These are phyloP conservation scores for Mayamaea pseudoterrestris DNA, from an alignment of 108 stramenopile genomes.

Conservation along the genomic window DNA sequence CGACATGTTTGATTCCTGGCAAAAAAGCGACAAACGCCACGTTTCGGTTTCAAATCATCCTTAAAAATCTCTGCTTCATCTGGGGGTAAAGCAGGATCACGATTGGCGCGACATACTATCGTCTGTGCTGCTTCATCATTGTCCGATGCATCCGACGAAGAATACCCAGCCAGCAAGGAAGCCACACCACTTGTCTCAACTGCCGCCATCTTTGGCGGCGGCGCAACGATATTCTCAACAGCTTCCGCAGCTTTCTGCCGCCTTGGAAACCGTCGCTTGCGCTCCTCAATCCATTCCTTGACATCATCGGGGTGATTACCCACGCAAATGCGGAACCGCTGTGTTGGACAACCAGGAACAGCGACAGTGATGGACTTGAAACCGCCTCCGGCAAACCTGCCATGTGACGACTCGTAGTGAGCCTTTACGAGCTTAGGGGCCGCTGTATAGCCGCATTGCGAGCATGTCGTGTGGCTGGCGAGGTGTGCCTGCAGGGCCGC, in stretches of 20 bases:
- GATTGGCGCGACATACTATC: background rate
- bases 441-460: slow-evolving; percentile 30
- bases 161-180: slow-evolving; percentile 68
- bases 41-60: background rate
- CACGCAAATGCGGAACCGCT: slow-evolving; percentile 75
- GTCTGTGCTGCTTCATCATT: slow-evolving; percentile 6
- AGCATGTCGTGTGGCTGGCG: slow-evolving; percentile 29
- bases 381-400: slow-evolving; percentile 63
- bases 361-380: slow-evolving; percentile 72
- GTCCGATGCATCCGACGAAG: slow-evolving; percentile 46
- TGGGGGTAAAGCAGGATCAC: background rate
- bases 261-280: slow-evolving; percentile 58
- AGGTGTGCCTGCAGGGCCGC: slow-evolving; percentile 23
- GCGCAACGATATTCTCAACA: background rate
- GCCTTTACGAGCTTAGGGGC: slow-evolving; percentile 41
- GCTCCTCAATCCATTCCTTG: slow-evolving; percentile 69
- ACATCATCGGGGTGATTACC: slow-evolving; percentile 83
- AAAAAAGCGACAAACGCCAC: slow-evolving; percentile 32
- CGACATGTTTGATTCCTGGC: slow-evolving; percentile 30
- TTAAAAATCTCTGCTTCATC: background rate
- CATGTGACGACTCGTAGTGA: slow-evolving; percentile 33
- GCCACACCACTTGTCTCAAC: slow-evolving; percentile 18
- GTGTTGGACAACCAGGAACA: slow-evolving; percentile 59
- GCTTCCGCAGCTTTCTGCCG: slow-evolving; percentile 3
- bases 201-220: background rate